Base-by-base conservation (phyloP, 495 filamentous ascomycete species). In the Annulohypoxylon moriforme region DNA sequence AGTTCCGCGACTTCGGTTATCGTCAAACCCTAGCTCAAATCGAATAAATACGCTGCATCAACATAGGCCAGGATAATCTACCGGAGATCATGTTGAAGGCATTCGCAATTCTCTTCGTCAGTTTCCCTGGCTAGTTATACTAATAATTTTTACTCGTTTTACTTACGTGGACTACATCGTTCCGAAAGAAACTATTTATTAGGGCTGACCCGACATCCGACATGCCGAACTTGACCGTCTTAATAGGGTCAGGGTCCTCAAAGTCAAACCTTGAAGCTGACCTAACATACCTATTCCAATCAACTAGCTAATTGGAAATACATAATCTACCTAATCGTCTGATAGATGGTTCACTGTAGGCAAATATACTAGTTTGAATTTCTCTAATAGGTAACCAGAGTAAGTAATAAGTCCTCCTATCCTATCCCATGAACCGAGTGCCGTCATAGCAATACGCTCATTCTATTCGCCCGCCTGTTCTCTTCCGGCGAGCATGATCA, bases 1-100 rank as follows among this genome's bases (percentile, higher is more conserved):
- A 14, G 4, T 34, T 58, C 55, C 34, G 55, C 55, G 55, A 58
- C 22, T 2, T 58, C 55, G 33, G 52, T 36, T 56, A 36, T 20
- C 24, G 20, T 36, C 29, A 20, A 29, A 36, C 27, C 14, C n/a
- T 10, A 18, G 29, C 52, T 13, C 27, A 10, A 24, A 9, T 20
- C 40, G 16, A 1, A 16, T 20, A 44, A 0, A 25, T 50, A 24
- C 20, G 25, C 49, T 13, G 13, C 8, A n/a, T 31, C 25, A 31
- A 31, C 3, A 53, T n/a, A 31, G 25, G 0, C 8, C 5, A 49
- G 11, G 20, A 14, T 22, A 20, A 18, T 47, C 44, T 47, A 20
- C 44, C n/a, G 10, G 16, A 20, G 9, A 13, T 49, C 18, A 6
- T 11, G 25, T 25, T 9, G 13, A 49, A 49, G 22, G 8, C 11